Evolutionary conservation across 2,329 filamentous ascomycete genomes (phyloP).

Genomic region (Botrytis porri): DNA sequence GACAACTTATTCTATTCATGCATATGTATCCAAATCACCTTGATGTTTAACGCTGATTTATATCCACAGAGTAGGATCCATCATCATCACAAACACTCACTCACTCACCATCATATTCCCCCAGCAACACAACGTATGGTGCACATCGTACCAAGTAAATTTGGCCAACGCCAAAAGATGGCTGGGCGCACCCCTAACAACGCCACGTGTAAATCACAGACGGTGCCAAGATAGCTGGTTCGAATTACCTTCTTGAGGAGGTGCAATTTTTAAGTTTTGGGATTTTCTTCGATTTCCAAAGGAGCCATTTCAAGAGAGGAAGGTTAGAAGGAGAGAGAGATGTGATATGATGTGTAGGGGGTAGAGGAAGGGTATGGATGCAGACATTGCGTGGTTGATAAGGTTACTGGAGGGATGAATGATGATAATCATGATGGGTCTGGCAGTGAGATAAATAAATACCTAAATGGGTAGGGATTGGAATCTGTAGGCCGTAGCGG

Average conservation of each 20-base stretch:
- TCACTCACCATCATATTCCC: no score
- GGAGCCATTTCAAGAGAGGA: neutral
- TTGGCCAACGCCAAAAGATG: neutral
- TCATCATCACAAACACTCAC: no score
- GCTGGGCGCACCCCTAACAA: neutral
- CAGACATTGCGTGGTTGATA: neutral
- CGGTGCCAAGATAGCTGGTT: neutral
- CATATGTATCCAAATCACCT: neutral
- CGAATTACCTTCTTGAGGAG: neutral
- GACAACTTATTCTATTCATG: neutral
- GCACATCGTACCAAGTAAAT: no score
- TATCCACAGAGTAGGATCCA: no score
- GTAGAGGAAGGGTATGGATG: neutral
- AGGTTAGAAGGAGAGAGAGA: neutral
- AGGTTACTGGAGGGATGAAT: neutral
- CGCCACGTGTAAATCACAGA: neutral
- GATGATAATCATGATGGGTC: neutral
- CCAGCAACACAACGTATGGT: no score
- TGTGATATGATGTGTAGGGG: no score
- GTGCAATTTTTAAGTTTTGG: neutral
- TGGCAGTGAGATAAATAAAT: fast-evolving
- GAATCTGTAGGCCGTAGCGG: no score
- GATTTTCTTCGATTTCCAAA: neutral
- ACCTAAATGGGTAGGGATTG: neutral
- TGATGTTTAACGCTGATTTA: no score